Percentiles rank a stretch among this genome's conserved stretches.
Conservation (phyloP, 306 rosid genomes). For the Elaeagnus macrophylla region DNA sequence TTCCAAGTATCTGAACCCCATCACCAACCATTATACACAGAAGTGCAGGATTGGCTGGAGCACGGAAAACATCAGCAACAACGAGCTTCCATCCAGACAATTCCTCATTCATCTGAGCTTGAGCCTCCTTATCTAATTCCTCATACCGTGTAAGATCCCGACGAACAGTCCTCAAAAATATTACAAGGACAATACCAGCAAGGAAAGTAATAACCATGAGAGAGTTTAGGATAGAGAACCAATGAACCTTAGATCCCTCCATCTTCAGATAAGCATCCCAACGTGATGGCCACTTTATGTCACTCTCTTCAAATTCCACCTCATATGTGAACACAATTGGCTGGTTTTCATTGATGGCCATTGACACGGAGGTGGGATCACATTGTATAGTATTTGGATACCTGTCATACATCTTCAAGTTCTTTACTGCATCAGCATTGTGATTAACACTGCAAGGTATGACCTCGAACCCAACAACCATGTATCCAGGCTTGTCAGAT, state of each 20-base stretch:
- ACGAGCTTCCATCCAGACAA: conserved; percentile 98
- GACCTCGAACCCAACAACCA: conserved; percentile 97
- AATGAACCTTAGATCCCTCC: conserved; percentile 96
- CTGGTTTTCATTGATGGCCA: conserved; percentile 68
- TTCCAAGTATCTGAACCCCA: conserved; percentile 92
- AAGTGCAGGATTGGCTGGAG: conserved; percentile 64
- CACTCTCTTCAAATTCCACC: conserved; percentile 80
- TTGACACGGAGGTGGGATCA: conserved; percentile 63
- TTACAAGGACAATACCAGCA: conserved; percentile 90
- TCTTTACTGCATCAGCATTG: conserved; percentile 42
- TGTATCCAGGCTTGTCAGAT: conserved; percentile 63
- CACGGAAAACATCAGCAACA: conserved; percentile 94
- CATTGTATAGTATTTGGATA: conserved; percentile 50
- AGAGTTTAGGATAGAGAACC: conserved; percentile 93
- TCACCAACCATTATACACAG: conserved; percentile 87
- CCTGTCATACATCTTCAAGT: conserved; percentile 40
- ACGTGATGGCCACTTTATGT: conserved; percentile 94
- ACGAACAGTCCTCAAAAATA: conserved; percentile 86
- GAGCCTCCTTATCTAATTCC: conserved; percentile 97
- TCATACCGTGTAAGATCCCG: conserved; percentile 87
- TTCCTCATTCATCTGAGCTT: conserved; percentile 97
- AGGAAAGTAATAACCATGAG: conserved; percentile 93
- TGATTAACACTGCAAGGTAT: conserved; percentile 69
- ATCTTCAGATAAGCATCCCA: conserved; percentile 99
- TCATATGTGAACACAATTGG: conserved; percentile 68